Evolutionary conservation across 2,329 filamentous ascomycete genomes (phyloP), one percentile per base, ranked within the genome.

Genomic region (Xylogone sp.): DNA sequence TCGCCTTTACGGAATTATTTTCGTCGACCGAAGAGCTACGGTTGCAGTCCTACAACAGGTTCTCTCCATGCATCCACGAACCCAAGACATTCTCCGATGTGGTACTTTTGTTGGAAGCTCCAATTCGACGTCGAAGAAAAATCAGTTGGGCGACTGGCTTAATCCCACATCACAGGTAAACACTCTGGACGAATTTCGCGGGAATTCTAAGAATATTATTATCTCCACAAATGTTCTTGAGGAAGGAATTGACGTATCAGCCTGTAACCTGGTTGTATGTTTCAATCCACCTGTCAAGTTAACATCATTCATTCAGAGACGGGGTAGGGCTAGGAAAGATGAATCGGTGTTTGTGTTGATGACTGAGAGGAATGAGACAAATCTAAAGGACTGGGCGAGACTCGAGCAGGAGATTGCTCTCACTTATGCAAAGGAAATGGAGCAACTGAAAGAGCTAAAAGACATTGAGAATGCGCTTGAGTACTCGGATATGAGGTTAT

Each of bases 361-460:
- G 43, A 79, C 59, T 16, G 61, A 70, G 3, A 59, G 66, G 29
- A 62, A 72, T 42, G 50, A 59, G 21, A 27, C 10, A 27, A 57
- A 66, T 2, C 57, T 75, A 2, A 58, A 66, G 2, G 74, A 78
- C 21, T 96, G 89, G 87, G 71, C 81, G 21, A 62, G 65, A 0
- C 73, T 94, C 16, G 93, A 97, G 63, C 66, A 75, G 2, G 73
- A 82, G n/a, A 91, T 96, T 86, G 87, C 71, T 46, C 50, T 52
- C 20, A 53, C 63, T 18, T 67, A 67, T 49, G 66, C 73, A 31
- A 69, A 67, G 31, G 62, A 67, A 13, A 62, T 62, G 59, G 55
- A 64, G 5, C 43, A 45, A 12, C 46, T 65, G 2, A 49, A 60
- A 45, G 56, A 59, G 31, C 16, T 57, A 9, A 24, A 57, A 18